Conservation (phyloP, 108 stramenopile genomes). For the Fistulifera solaris region DNA sequence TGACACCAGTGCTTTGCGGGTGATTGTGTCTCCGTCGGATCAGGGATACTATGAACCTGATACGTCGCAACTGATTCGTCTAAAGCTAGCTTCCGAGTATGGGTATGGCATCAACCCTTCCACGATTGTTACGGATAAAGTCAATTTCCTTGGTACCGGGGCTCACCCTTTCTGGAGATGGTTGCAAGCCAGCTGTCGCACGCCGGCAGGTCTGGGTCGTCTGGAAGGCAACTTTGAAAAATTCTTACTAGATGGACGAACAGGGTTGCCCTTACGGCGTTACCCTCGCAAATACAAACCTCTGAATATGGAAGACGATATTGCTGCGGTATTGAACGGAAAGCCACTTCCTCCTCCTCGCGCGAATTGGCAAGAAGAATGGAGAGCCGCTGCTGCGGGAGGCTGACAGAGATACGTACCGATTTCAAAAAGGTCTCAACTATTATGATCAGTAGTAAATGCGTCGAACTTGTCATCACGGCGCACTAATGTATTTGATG, state of each 20-base stretch:
- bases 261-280: slow-evolving; percentile 67
- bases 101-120: slow-evolving; percentile 78
- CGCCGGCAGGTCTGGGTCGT: slow-evolving; percentile 75
- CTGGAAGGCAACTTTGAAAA: slow-evolving; percentile 87
- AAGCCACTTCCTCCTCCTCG: slow-evolving; percentile 62
- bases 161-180: slow-evolving; percentile 85
- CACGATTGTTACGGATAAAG: slow-evolving; percentile 74
- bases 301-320: slow-evolving; percentile 67
- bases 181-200: slow-evolving; percentile 72
- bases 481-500: neutral
- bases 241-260: slow-evolving; percentile 73
- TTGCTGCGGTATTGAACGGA: slow-evolving; percentile 50
- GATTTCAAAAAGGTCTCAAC: slow-evolving; percentile 86
- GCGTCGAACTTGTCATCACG: neutral
- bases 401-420: slow-evolving; percentile 72
- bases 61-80: slow-evolving; percentile 70
- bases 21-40: slow-evolving; percentile 77
- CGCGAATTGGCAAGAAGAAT: slow-evolving; percentile 70
- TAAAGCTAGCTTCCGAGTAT: slow-evolving; percentile 82
- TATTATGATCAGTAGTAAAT: slow-evolving; percentile 71
- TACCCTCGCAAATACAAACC: slow-evolving; percentile 83
- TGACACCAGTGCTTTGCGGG: slow-evolving; percentile 62
- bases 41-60: slow-evolving; percentile 91
- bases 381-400: slow-evolving; percentile 74
- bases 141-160: slow-evolving; percentile 69